Conservation (phyloP, 306 rosid species). For the Oxytropis ochrocephala region DNA sequence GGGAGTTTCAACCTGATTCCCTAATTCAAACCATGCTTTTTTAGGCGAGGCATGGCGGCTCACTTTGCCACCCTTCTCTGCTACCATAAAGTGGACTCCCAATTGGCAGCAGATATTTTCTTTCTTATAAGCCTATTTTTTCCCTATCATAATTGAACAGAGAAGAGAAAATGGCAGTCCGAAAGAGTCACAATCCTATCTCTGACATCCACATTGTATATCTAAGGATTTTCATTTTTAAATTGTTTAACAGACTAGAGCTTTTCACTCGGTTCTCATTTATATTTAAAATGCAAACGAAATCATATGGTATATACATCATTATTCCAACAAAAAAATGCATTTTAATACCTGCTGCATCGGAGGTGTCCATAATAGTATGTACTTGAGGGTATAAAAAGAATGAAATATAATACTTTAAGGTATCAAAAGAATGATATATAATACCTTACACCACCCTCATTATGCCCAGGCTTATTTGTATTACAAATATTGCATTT, state of each 20-base stretch:
- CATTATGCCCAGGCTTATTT: slow-evolving; percentile 86
- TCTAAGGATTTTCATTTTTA: neutral
- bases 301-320: neutral
- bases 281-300: neutral
- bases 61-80: neutral
- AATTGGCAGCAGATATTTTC: neutral
- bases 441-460: slow-evolving; percentile 94
- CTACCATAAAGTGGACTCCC: neutral
- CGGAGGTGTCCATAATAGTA: neutral
- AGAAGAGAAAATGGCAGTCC: neutral
- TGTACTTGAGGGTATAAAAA: slow-evolving; percentile 10
- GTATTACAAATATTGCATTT: slow-evolving; percentile 99
- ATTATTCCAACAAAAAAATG: neutral
- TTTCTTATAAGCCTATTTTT: neutral
- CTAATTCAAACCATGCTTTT: no score
- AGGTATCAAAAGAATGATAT: slow-evolving; percentile 12
- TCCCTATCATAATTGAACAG: neutral
- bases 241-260: neutral
- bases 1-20: no score
- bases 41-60: no score
- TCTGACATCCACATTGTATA: neutral
- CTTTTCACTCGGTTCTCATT: neutral
- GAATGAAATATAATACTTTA: slow-evolving; percentile 51
- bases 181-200: neutral
- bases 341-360: neutral